Conservation (phyloP, 2,329 filamentous ascomycete genomes). For the Zymoseptoria brevis region DNA sequence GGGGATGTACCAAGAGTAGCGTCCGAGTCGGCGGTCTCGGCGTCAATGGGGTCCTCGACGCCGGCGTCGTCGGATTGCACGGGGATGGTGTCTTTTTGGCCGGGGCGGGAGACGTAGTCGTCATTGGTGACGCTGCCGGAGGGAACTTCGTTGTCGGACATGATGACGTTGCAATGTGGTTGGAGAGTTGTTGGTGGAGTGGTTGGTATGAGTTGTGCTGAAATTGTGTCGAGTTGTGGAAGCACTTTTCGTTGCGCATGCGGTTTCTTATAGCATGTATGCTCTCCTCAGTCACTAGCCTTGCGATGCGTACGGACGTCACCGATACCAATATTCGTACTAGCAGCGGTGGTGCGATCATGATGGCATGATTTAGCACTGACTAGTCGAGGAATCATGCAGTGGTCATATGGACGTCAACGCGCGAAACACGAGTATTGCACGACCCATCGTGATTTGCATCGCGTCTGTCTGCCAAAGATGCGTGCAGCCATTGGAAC, state of each 20-base stretch:
- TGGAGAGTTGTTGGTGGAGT: background rate
- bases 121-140: conserved; percentile 34
- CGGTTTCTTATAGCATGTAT: background rate
- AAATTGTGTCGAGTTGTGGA: background rate
- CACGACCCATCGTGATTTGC: background rate
- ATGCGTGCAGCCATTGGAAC: background rate
- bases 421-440: background rate
- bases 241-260: background rate
- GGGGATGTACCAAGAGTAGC: conserved; percentile 36
- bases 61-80: conserved; percentile 42
- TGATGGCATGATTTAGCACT: background rate
- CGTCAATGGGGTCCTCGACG: conserved; percentile 40
- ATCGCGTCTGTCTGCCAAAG: background rate
- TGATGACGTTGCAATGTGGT: background rate
- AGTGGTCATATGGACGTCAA: conserved; percentile 8
- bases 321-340: background rate
- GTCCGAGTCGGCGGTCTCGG: conserved; percentile 40
- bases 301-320: conserved; percentile 1
- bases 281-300: background rate
- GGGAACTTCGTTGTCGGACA: conserved; percentile 18
- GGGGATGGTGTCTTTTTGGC: conserved; percentile 40
- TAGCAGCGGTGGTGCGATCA: background rate
- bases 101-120: conserved; percentile 41
- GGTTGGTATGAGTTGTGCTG: background rate
- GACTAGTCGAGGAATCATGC: background rate